phyloP scores from a whole-genome alignment of 352 stramenopile species.

The Globisporangium spiculum region DNA sequence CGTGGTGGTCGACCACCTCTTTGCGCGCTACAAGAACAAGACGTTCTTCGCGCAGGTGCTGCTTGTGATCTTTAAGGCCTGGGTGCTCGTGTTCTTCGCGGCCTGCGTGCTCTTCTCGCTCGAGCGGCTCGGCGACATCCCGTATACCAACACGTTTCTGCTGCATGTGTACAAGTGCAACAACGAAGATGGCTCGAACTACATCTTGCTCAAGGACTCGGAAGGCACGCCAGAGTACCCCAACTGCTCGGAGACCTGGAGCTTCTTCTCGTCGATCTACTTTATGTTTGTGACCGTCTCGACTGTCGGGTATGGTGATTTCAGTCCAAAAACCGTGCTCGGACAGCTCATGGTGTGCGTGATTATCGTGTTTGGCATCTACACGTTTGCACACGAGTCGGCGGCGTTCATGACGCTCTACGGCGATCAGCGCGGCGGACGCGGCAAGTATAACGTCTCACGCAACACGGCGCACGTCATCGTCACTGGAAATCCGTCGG shows the following conservation, averaged over 20 bases:
- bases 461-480: conserved; percentile 79
- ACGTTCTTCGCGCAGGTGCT: conserved; percentile 78
- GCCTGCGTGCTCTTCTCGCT: conserved; percentile 82
- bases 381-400: conserved; percentile 84
- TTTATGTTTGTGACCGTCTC: conserved; percentile 90
- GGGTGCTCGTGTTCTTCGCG: conserved; percentile 81
- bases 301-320: conserved; percentile 85
- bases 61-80: conserved; percentile 73
- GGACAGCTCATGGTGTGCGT: conserved; percentile 73
- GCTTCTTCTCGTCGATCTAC: conserved; percentile 86
- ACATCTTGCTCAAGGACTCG: conserved; percentile 51
- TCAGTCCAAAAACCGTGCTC: conserved; percentile 81
- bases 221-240: conserved; percentile 46
- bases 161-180: conserved; percentile 85
- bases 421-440: conserved; percentile 53
- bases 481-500: conserved; percentile 80
- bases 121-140: conserved; percentile 79
- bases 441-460: conserved; percentile 58
- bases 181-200: conserved; percentile 39
- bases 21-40: conserved; percentile 70
- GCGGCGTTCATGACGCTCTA: conserved; percentile 77
- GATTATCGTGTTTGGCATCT: conserved; percentile 87
- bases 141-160: conserved; percentile 78
- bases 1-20: conserved; percentile 72
- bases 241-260: conserved; percentile 77